Base-by-base conservation (phyloP, 768 basidiomycete genomes). In the Rhodotorula graminis region DNA sequence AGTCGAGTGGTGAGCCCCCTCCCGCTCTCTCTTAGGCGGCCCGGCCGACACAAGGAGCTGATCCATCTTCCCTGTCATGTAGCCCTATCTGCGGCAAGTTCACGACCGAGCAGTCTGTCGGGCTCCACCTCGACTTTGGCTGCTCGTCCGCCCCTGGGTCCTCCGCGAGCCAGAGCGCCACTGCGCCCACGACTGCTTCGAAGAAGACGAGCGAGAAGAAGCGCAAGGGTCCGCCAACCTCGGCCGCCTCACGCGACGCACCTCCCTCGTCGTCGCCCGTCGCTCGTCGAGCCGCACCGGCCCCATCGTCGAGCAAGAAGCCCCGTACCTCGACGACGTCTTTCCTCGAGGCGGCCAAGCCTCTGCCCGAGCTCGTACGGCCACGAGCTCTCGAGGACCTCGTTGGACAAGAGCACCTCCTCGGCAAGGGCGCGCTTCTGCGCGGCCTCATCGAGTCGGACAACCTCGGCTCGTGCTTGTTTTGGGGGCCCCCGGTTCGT, bases 321-420 rank as follows among this genome's bases (percentile, higher is more conserved):
- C 53, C 53, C 5, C 27, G n/a, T 68, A 87, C 74, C 44, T 46
- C 44, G 44, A 79, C 78, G 69, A 78, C 77, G 37, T 74, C 72
- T 11, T 69, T 80, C 65, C 19, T 81, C 3, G 76, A 82, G 46
- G 70, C 78, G 29, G 83, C 84, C 23, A 81, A 84, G 5, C 89
- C 89, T 0, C 81, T 92, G 2, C 89, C 92, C 1, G 91, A 92
- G 78, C 84, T 85, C 29, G 84, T 92, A 56, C 84, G 91, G 16
- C 91, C 91, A 4, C 83, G 82, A 21, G 80, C 80, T 9, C 81
- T 92, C 27, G 84, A 85, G 3, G 87, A 90, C 6, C 89, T 90
- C 71, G 82, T 92, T 42, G 91, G 91, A 6, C 91, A 93, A 77
- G 79, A 79, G 29, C 86, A 90, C 79, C 76, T 91, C 37, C 85